Conservation (phyloP, 2,329 filamentous ascomycete genomes). For the Paecilomyces niveus region DNA sequence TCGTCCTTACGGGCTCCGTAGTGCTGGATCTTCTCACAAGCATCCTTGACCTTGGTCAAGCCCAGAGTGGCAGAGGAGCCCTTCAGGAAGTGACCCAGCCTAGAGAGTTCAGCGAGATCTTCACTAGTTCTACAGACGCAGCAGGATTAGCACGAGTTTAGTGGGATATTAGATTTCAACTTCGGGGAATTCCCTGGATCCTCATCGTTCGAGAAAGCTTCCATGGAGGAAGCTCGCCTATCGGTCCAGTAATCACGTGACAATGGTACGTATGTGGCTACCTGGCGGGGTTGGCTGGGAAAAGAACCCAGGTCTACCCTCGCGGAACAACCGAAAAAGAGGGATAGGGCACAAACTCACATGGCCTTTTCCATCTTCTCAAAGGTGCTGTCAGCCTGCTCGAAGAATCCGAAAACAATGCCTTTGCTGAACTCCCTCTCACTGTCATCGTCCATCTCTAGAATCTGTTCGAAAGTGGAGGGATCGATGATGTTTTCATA, state of each 20-base stretch:
- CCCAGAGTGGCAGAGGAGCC: constrained; percentile 93
- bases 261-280: not conserved
- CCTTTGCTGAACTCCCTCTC: constrained; percentile 81
- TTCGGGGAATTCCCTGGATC: not conserved
- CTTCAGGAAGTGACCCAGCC: constrained; percentile 91
- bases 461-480: constrained; percentile 82
- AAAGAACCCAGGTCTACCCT: not conserved
- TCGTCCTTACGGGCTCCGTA: constrained; percentile 78
- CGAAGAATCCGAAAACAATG: constrained; percentile 88
- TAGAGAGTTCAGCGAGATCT: constrained; percentile 68
- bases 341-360: constrained; percentile 52
- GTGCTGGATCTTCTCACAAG: constrained; percentile 94
- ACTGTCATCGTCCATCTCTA: constrained; percentile 94
- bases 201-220: not conserved
- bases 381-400: constrained; percentile 84
- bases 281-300: not conserved
- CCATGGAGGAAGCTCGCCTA: not conserved
- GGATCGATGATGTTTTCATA: constrained; percentile 72
- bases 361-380: constrained; percentile 71
- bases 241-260: not conserved
- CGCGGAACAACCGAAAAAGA: not conserved
- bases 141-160: not conserved
- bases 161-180: not conserved
- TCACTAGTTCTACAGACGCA: constrained; percentile 48
- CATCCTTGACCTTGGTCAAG: constrained; percentile 81